Evolutionary conservation across 352 stramenopile species (phyloP).

Genomic region (Globisporangium sylvaticum): DNA sequence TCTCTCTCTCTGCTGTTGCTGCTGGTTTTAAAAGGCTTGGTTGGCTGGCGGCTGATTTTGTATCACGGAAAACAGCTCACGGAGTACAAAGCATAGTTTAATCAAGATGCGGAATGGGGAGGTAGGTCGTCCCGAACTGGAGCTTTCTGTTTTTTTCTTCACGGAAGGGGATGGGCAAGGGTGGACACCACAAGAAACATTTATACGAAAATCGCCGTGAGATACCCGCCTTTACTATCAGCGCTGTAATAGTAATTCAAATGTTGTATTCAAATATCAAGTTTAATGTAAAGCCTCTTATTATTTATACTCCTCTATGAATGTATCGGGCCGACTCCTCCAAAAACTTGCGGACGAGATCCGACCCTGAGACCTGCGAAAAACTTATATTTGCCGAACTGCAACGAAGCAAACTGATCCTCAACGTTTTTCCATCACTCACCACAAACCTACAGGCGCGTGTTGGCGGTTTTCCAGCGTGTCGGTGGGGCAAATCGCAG

Average conservation of each 20-base stretch:
- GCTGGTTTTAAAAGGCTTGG: slow-evolving; percentile 25
- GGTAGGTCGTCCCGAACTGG: slow-evolving; percentile 4
- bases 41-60: slow-evolving; percentile 23
- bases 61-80: slow-evolving; percentile 9
- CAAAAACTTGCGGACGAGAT: neutral
- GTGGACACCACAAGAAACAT: slow-evolving; percentile 2
- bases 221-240: neutral
- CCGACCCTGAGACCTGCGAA: neutral
- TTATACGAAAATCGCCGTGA: neutral
- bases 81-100: slow-evolving; percentile 19
- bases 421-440: neutral
- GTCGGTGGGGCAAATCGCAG: too few species aligned
- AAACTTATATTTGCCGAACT: neutral
- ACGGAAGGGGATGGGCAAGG: neutral
- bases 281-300: neutral
- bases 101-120: slow-evolving; percentile 7
- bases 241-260: neutral
- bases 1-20: neutral
- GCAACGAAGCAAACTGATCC: too few species aligned
- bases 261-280: neutral
- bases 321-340: neutral
- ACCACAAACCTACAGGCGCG: too few species aligned
- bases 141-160: slow-evolving; percentile 6
- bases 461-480: too few species aligned
- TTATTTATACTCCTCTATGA: neutral